phyloP scores from a whole-genome alignment of 768 basidiomycete genomes.

The Pleurotus platypus region DNA sequence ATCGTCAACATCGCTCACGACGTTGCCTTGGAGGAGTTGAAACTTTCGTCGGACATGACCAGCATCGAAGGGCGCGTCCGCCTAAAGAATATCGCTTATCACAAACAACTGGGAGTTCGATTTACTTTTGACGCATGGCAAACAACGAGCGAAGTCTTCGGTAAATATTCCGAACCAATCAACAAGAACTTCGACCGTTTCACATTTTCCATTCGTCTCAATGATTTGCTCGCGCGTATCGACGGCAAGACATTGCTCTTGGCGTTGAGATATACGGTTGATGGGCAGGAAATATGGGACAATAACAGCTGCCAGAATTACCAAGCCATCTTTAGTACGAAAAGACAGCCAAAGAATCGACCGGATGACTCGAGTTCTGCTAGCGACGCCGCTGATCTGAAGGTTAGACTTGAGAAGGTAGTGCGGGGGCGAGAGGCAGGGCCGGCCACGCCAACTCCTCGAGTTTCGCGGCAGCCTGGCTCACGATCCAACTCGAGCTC shows the following conservation, averaged over 20 bases:
- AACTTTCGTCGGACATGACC: conserved; percentile 46
- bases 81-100: conserved; percentile 82
- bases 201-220: conserved; percentile 69
- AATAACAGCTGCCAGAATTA: conserved; percentile 84
- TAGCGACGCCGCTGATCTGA: conserved; percentile 57
- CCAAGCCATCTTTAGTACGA: conserved; percentile 58
- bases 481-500: conserved; percentile 11
- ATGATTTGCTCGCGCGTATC: conserved; percentile 71
- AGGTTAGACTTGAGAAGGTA: conserved; percentile 65
- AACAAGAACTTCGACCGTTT: conserved; percentile 64
- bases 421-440: conserved; percentile 29
- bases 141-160: conserved; percentile 91
- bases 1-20: conserved; percentile 34
- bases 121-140: conserved; percentile 97
- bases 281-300: conserved; percentile 86
- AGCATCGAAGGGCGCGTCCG: conserved; percentile 70
- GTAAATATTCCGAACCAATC: conserved; percentile 52
- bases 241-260: conserved; percentile 83
- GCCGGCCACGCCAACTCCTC: conserved; percentile 18
- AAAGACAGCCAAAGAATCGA: conserved; percentile 17
- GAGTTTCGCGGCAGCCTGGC: conserved; percentile 15
- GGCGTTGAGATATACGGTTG: conserved; percentile 69
- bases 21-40: conserved; percentile 52
- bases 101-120: conserved; percentile 83
- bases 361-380: conserved; percentile 35